Base-by-base conservation (phyloP, 805 yeast species). In the Candida boidinii region DNA sequence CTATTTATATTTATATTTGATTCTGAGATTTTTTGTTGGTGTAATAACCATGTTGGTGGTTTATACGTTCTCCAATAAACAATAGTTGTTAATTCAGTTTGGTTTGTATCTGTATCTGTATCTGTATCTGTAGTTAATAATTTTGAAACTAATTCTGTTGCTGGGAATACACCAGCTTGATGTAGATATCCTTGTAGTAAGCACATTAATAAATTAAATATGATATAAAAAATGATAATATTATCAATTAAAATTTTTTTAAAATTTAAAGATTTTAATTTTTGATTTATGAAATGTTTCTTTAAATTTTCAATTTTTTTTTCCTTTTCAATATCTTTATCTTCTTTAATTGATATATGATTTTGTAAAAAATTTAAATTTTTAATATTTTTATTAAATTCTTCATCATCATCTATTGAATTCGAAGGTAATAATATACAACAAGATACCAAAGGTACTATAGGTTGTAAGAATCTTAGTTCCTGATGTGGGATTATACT, bases 41-140 rank as follows among this genome's bases (percentile, higher is more conserved):
- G 37, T 6, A 54, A 25, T 37, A 90, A 53, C 95, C 95, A 92
- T 4, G 85, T 70, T 3, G 98, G 97, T 1, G 97, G 96, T 4
- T 85, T 72, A 46, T 90, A 92, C 0, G 96, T 86, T 53, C 86
- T 76, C 97, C 97, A 90, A 86, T 94, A 90, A 5, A 90, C 48
- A 23, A 73, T 68, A 0, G 73, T 59, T 0, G 66, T 56, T 3
- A 53, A 34, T 3, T 57, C 51, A 2, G 24, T 3, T 2, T 31
- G 10, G 24, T 31, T 22, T n/a, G 36, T 6, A 6, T 34, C 40
- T 15, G 43, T 32, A 3, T 45, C 38, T 14, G 51, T 33, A 13
- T 45, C 37, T 14, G 56, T 53, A 3, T 74, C 31, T 33, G 64
- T 49, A 16, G 60, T 62, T 24, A 83, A 58, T n/a, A n/a, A n/a